Base-by-base conservation (phyloP, 768 basidiomycete genomes). In the Lenzites betulinus region DNA sequence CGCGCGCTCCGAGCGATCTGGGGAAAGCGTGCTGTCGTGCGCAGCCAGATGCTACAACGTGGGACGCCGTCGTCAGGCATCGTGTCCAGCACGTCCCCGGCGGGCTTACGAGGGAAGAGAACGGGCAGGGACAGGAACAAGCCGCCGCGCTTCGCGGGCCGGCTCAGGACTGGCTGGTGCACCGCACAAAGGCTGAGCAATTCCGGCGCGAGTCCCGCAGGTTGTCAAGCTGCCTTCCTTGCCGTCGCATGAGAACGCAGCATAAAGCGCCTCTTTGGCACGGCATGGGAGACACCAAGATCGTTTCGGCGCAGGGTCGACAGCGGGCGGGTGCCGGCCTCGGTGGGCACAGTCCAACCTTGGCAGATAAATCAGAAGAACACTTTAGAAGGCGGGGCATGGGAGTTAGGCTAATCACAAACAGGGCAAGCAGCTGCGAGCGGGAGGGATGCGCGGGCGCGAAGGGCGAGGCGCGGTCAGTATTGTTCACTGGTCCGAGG, bases 401-500 rank as follows among this genome's bases (percentile, higher is more conserved):
- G 50, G 41, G 55, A 30, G 11, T 57, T 46, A 15, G 53, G 25
- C 33, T 35, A 44, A 51, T 44, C 30, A 22, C n/a, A 53, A 48
- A 22, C 48, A 38, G 42, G 39, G 43, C 41, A 47, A 16, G 51
- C 49, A 28, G 16, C 22, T 30, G 54, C 30, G 41, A 36, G 48
- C 20, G 42, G 18, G 20, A 33, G 50, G 30, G 47, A 53, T 53
- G 51, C 49, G 60, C 54, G 53, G 60, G 35, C 35, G 57, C 41
- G 12, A 50, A 46, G 44, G 22, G 26, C 15, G 54, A 39, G 35
- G 60, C 53, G 52, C 42, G 51, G 46, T 41, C 33, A 55, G 48
- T 33, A 4, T 28, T n/a, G 39, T 33, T 20, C 15, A 18, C 28
- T 58, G 54, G 53, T 61, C 60, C 60, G 60, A 61, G 60, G 60